Percentiles rank a stretch among this genome's conserved stretches.
Evolutionary conservation across 805 yeast genomes (phyloP).

Genomic region (Zygosaccharomyces siamensis): DNA sequence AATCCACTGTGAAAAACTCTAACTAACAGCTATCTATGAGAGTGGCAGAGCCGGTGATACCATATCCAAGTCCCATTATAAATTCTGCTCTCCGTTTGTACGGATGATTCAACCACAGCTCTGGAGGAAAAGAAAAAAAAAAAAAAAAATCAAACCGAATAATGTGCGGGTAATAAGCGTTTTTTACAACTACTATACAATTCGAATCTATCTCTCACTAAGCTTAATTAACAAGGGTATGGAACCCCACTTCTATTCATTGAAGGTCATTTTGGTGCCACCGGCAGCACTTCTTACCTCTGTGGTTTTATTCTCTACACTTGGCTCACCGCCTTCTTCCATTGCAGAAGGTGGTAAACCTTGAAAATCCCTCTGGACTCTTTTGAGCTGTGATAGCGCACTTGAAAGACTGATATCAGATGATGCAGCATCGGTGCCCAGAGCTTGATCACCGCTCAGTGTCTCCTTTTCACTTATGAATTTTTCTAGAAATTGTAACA

Average conservation of each 20-base stretch:
- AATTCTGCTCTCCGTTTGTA: neutral
- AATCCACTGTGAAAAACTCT: too few relatives aligned
- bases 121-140: neutral
- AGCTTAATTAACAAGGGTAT: neutral
- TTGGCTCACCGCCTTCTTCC: conserved; percentile 6
- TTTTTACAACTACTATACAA: conserved; percentile 1
- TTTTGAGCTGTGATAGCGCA: conserved; percentile 53
- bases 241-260: conserved; percentile 11
- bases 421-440: conserved; percentile 12
- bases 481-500: conserved; percentile 25
- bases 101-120: neutral
- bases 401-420: conserved; percentile 30
- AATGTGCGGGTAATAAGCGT: conserved; percentile 3
- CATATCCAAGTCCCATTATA: neutral
- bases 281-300: conserved; percentile 26
- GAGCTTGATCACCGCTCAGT: conserved; percentile 10
- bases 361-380: conserved; percentile 72
- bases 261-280: conserved; percentile 29
- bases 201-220: neutral
- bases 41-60: neutral
- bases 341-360: conserved; percentile 63
- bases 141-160: neutral
- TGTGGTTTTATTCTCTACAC: conserved; percentile 3
- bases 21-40: neutral
- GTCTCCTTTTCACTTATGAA: conserved; percentile 29